phyloP scores from a whole-genome alignment of 768 basidiomycete genomes.

The Kwoniella botswanensis region DNA sequence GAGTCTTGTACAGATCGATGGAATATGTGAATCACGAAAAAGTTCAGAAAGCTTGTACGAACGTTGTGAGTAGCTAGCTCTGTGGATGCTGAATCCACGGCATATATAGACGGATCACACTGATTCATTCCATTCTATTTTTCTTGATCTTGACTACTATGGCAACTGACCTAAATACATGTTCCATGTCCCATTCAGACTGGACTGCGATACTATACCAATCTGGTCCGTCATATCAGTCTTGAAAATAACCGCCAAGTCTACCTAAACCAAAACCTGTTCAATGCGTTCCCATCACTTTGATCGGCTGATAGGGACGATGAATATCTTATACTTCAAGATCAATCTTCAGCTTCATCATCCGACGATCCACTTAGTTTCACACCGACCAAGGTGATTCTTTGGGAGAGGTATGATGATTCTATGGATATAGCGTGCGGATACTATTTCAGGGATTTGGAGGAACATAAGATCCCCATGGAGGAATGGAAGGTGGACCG shows the following conservation, averaged over 20 bases:
- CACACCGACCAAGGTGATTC: not conserved
- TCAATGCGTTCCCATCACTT: not conserved
- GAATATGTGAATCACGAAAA: not conserved
- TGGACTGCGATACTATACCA: not conserved
- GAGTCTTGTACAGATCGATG: not conserved
- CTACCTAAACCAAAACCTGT: not conserved
- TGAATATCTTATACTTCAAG: not conserved
- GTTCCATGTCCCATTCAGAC: not conserved
- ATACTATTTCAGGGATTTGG: not conserved
- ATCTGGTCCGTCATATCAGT: not conserved
- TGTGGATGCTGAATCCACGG: too few relatives aligned
- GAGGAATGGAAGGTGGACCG: not conserved
- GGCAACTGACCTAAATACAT: too few relatives aligned
- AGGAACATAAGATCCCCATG: not conserved
- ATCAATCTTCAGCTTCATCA: not conserved
- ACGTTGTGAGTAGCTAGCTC: not conserved
- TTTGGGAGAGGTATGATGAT: not conserved
- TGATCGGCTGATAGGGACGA: not conserved
- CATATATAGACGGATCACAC: too few relatives aligned
- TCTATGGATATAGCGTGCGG: not conserved
- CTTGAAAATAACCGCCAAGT: not conserved
- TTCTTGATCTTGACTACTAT: too few relatives aligned
- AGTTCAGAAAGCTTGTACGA: not conserved
- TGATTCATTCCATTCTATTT: too few relatives aligned
- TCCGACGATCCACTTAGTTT: not conserved